phyloP scores from a whole-genome alignment of 768 basidiomycete genomes.

The Pisolithus tinctorius region DNA sequence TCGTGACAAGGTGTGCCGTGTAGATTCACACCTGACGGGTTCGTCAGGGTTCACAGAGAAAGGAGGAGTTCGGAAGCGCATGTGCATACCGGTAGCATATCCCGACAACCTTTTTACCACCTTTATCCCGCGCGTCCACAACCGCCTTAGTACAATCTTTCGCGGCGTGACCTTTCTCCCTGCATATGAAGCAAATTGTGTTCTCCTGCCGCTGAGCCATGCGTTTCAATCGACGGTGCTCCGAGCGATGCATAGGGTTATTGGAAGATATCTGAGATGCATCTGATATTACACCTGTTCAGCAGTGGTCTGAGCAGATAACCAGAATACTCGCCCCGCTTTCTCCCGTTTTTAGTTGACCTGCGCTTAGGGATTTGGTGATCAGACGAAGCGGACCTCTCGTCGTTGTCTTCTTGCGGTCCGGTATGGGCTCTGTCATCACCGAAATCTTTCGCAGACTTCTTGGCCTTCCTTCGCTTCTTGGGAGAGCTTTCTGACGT shows the following conservation, averaged over 20 bases:
- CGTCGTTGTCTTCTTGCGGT: constrained; percentile 15
- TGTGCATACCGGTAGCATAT: constrained; percentile 65
- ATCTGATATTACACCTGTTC: constrained; percentile 14
- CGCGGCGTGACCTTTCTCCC: constrained; percentile 77
- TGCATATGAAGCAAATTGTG: constrained; percentile 83
- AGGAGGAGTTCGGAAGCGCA: background rate
- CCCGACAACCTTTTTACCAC: constrained; percentile 33
- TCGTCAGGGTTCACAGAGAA: background rate
- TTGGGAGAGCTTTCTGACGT: constrained; percentile 33
- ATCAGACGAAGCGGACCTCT: constrained; percentile 6
- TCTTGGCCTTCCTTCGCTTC: constrained; percentile 52
- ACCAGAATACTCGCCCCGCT: constrained; percentile 13
- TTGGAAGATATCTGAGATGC: constrained; percentile 19
- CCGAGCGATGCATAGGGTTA: constrained; percentile 32
- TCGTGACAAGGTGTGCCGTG: constrained; percentile 66
- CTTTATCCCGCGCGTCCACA: constrained; percentile 4
- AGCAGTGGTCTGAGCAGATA: background rate
- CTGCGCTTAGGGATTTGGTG: constrained; percentile 15
- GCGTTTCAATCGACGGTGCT: constrained; percentile 60
- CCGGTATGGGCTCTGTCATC: constrained; percentile 8
- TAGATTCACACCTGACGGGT: constrained; percentile 67
- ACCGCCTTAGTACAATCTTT: constrained; percentile 63
- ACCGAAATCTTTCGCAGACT: constrained; percentile 24
- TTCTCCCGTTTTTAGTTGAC: constrained; percentile 19
- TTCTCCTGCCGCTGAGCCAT: constrained; percentile 46